phyloP scores from a whole-genome alignment of 2,329 filamentous ascomycete species.

The Cladosporium sp. region DNA sequence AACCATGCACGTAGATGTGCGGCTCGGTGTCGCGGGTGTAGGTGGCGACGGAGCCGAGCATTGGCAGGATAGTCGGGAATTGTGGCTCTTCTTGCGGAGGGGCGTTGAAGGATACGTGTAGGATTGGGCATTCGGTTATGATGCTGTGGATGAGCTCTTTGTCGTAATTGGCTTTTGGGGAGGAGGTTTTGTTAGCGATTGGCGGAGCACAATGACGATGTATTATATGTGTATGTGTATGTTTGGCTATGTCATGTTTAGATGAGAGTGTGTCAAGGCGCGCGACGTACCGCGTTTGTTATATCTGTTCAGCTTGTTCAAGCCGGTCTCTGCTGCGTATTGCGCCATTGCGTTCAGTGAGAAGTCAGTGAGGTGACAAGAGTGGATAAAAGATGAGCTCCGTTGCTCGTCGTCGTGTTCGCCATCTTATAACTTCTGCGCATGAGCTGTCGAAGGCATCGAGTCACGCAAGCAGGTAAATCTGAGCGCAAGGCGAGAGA shows the following conservation, averaged over 20 bases:
- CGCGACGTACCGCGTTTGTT: background rate
- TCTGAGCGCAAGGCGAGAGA: too few species aligned
- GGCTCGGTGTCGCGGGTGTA: slow-evolving; percentile 60
- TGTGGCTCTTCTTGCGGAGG: slow-evolving; percentile 46
- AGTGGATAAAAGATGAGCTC: too few species aligned
- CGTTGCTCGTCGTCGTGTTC: too few species aligned
- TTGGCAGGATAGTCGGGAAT: slow-evolving; percentile 72
- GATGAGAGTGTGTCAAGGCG: background rate
- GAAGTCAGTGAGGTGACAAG: background rate
- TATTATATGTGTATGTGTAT: background rate
- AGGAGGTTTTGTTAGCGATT: background rate
- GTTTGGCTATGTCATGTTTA: background rate
- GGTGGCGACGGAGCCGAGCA: slow-evolving; percentile 78
- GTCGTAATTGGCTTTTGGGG: slow-evolving; percentile 58
- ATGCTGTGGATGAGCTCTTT: slow-evolving; percentile 67
- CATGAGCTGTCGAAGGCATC: too few species aligned
- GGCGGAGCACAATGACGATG: background rate
- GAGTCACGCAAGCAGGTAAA: too few species aligned
- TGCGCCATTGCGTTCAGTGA: background rate
- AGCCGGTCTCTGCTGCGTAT: background rate
- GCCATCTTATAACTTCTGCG: too few species aligned
- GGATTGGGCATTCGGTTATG: slow-evolving; percentile 65
- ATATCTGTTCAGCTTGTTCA: slow-evolving; percentile 3
- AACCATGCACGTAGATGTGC: slow-evolving; percentile 78
- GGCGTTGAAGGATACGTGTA: slow-evolving; percentile 73